Evolutionary conservation across 2,329 filamentous ascomycete genomes (phyloP).

Genomic region (Pezicula rhizophila): DNA sequence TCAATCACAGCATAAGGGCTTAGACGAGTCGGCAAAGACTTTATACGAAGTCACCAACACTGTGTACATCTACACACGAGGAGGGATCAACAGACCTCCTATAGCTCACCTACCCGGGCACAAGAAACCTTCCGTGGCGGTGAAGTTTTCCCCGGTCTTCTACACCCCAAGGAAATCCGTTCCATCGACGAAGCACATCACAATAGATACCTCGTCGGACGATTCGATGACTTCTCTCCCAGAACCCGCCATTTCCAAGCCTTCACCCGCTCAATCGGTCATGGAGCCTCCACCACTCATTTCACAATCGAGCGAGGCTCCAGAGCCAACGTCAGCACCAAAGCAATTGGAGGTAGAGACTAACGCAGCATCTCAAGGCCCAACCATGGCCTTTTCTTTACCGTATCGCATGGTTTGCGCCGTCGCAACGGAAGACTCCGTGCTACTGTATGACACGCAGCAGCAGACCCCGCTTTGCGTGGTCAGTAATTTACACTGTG

Average conservation of each 20-base stretch:
- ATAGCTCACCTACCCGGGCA: conserved; percentile 92
- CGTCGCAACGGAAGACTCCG: conserved; percentile 92
- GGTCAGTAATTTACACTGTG: conserved; percentile 94
- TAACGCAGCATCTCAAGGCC: conserved; percentile 46
- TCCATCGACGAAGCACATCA: conserved; percentile 77
- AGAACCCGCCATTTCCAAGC: conserved; percentile 61
- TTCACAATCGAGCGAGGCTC: conserved; percentile 42
- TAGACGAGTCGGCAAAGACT: conserved; percentile 63
- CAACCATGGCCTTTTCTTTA: conserved; percentile 70
- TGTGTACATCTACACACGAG: conserved; percentile 95
- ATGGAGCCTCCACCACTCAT: conserved; percentile 76
- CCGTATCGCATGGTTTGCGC: conserved; percentile 95
- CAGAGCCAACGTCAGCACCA: conserved; percentile 48
- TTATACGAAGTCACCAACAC: conserved; percentile 90
- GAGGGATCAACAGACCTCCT: conserved; percentile 92
- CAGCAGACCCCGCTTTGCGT: conserved; percentile 90
- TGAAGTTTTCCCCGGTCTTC: conserved; percentile 85
- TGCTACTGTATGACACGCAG: conserved; percentile 93
- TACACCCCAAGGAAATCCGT: conserved; percentile 71
- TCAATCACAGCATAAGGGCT: conserved; percentile 63
- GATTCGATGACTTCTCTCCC: conserved; percentile 79
- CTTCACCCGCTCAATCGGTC: conserved; percentile 49
- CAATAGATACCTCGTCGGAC: conserved; percentile 84
- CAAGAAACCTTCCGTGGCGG: conserved; percentile 95
- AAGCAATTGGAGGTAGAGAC: conserved; percentile 36